These are phyloP conservation scores for Sporothrix protearum DNA, from an alignment of 2,329 filamentous ascomycete genomes.

Conservation along the genomic window DNA sequence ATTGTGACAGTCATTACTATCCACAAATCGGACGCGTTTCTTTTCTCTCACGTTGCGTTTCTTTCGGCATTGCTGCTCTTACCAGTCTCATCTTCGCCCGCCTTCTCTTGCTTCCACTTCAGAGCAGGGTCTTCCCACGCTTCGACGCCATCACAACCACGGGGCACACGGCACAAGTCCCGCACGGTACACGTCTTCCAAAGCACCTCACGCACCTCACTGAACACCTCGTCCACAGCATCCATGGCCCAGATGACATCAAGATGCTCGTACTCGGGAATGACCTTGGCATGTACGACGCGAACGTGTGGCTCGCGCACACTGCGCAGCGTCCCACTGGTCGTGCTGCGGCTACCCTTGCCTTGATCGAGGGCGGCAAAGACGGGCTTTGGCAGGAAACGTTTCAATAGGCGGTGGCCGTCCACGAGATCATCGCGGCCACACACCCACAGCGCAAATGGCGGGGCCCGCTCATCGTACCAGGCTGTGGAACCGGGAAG, in stretches of 20 bases:
- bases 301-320: slow-evolving; percentile 77
- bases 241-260: slow-evolving; percentile 97
- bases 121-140: slow-evolving; percentile 36
- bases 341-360: slow-evolving; percentile 16
- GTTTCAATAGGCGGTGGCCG: slow-evolving; percentile 66
- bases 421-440: slow-evolving; percentile 83
- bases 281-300: slow-evolving; percentile 76
- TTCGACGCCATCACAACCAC: slow-evolving; percentile 55
- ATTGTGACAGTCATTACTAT: background rate
- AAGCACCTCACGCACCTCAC: slow-evolving; percentile 73
- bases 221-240: slow-evolving; percentile 74
- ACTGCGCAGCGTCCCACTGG: slow-evolving; percentile 19
- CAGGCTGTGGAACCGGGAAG: slow-evolving; percentile 61
- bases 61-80: background rate
- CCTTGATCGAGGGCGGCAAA: slow-evolving; percentile 30
- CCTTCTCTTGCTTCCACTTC: background rate
- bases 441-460: slow-evolving; percentile 83
- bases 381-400: slow-evolving; percentile 56
- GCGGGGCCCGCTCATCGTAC: slow-evolving; percentile 77
- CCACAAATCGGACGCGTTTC: background rate
- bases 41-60: background rate
- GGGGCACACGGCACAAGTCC: slow-evolving; percentile 59
- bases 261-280: slow-evolving; percentile 86
- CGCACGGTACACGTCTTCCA: slow-evolving; percentile 67
- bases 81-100: background rate